Evolutionary conservation across 1,284 basidiomycete genomes (phyloP), one percentile per base, ranked within the genome.

Genomic region (Trichosporon coremiiforme): DNA sequence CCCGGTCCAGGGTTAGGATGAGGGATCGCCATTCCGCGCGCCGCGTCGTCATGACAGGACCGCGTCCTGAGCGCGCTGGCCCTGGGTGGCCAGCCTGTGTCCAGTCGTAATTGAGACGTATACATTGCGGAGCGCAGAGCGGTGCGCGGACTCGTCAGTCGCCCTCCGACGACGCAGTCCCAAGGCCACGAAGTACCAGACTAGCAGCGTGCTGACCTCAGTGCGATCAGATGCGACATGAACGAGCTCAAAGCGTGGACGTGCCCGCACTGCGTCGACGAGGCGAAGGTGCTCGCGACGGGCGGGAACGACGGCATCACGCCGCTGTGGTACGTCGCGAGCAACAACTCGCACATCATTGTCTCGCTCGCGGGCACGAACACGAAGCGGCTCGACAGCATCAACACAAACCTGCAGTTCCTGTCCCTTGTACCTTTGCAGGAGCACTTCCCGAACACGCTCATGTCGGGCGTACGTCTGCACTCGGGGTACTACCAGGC

Each of bases 401-500:
- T 75, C 69, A 68, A 47, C 47, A 68, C 73, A 55, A 74, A 78
- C 66, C 63, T 76, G 25, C 70, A 75, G 65, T 70, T 74, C 68
- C 35, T 70, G 29, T 53, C 70, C 6, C 38, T 57, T 9, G 2
- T 22, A 0, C 64, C 62, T 8, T 47, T 66, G 10, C 35, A 12
- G 2, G 17, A 13, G 20, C 67, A 68, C 66, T 77, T 77, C 65
- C 77, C 77, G 13, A 68, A 55, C 12, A 31, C 70, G 2, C n/a
- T 20, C 8, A 20, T 22, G 22, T 13, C 33, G 1, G 72, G 66
- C 5, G 66, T 71, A 12, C 41, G 67, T 20, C 50, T 76, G 9
- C 77, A 78, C 64, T 31, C 66, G 33, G 77, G 77, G 9, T 77
- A 75, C 50, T 73, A 77, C 65, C 60, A 45, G 10, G 74, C 76